Evolutionary conservation across 2,329 filamentous ascomycete genomes (phyloP), one percentile per base, ranked within the genome.

Genomic region (Whalleya microplaca): DNA sequence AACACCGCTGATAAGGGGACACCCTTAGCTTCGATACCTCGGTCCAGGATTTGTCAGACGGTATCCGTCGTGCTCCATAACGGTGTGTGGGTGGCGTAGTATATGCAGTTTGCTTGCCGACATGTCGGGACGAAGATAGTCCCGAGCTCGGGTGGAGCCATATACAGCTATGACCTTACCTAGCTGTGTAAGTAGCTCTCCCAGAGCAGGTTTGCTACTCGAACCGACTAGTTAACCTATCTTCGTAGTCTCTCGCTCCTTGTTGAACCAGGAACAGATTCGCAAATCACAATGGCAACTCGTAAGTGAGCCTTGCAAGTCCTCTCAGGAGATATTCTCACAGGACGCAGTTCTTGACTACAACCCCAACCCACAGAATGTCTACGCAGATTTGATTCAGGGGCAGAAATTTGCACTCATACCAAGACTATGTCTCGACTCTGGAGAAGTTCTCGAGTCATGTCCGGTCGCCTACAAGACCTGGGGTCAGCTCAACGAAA

Each of bases 391-490:
- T 18, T 54, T 72, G 41, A 67, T 69, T 21, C 46, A 59, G 51
- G 62, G 64, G 53, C 66, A 71, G 56, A 66, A 62, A 44, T 65
- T 65, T 48, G 68, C 68, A 0, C 29, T 68, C 41, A 62, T 72
- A 41, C 60, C 66, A 29, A 58, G 58, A 12, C 66, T 72, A 9
- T 51, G 54, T 9, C 64, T 72, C 16, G 67, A 71, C 48, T 71
- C 64, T 12, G 69, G 69, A 3, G 59, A 67, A 21, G 53, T 55
- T 8, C 46, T 72, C 9, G 48, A 62, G 23, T 61, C 61, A 8
- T 68, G 67, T 29, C 64, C 66, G 3, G 45, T 73, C n/a, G 71
- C 71, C 37, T 73, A 71, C 62, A 72, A 70, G 48, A 71, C 69
- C 21, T 71, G 69, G 68, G 71, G 70, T 8, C 52, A 52, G 6